Evolutionary conservation across 257 asterid genomes (phyloP).

Genomic region (Primulina huaijiensis): DNA sequence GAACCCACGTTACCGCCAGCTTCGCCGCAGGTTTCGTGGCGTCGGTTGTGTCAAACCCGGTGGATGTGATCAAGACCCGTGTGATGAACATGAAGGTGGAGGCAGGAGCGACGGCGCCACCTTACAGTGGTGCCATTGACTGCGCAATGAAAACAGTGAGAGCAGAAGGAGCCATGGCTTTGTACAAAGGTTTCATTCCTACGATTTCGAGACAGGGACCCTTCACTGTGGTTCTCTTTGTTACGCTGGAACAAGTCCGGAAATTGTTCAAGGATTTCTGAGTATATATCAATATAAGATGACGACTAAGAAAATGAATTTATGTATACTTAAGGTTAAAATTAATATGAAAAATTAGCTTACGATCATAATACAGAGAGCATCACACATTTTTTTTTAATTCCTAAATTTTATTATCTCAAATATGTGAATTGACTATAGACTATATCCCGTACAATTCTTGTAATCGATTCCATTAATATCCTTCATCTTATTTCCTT

Average conservation of each 20-base stretch:
- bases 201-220: slow-evolving; percentile 91
- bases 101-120: slow-evolving; percentile 50
- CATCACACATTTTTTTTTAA: too few relatives aligned
- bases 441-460: too few relatives aligned
- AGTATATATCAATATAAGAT: slow-evolving; percentile 23
- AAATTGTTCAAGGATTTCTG: slow-evolving; percentile 72
- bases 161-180: slow-evolving; percentile 86
- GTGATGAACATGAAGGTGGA: slow-evolving; percentile 94
- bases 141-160: slow-evolving; percentile 77
- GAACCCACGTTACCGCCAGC: slow-evolving; percentile 85
- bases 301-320: slow-evolving; percentile 34
- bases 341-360: too few relatives aligned
- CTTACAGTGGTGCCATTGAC: slow-evolving; percentile 74
- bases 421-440: too few relatives aligned
- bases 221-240: slow-evolving; percentile 80
- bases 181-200: slow-evolving; percentile 80
- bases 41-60: slow-evolving; percentile 84
- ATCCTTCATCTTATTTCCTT: too few relatives aligned
- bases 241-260: slow-evolving; percentile 84
- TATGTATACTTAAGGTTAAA: neutral
- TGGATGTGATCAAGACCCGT: slow-evolving; percentile 83
- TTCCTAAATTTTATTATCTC: too few relatives aligned
- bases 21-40: slow-evolving; percentile 95
- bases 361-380: too few relatives aligned
- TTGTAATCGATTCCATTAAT: too few relatives aligned